Percentiles rank a stretch among this genome's conserved stretches.
Conservation (phyloP, 352 stramenopile genomes). For the Halophytophthora batemanensis region DNA sequence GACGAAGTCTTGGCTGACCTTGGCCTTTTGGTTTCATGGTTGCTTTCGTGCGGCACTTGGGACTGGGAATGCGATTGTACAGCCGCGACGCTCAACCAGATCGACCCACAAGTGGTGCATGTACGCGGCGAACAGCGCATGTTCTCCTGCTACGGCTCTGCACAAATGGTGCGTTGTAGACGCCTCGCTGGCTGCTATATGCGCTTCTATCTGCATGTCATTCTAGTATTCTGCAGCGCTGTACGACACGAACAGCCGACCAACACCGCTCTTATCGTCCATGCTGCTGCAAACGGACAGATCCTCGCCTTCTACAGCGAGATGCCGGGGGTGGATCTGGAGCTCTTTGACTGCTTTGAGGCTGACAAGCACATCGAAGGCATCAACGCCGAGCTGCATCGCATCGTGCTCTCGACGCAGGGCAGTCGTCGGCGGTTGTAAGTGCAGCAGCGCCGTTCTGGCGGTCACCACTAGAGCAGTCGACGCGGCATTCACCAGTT, state of each 20-base stretch:
- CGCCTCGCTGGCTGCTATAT: too few species aligned
- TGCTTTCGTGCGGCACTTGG: neutral
- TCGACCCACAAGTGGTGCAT: slow-evolving; percentile 80
- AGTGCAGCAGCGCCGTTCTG: neutral
- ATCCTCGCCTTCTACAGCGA: slow-evolving; percentile 87
- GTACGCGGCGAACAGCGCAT: slow-evolving; percentile 80
- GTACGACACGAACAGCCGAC: too few species aligned
- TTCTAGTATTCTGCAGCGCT: neutral
- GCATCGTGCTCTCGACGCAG: slow-evolving; percentile 57
- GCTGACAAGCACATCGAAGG: slow-evolving; percentile 73
- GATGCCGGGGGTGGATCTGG: slow-evolving; percentile 69
- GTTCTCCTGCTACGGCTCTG: slow-evolving; percentile 82
- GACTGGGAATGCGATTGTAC: neutral
- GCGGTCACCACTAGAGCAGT: too few species aligned
- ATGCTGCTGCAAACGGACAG: slow-evolving; percentile 21
- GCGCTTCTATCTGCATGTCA: too few species aligned
- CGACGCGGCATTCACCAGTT: too few species aligned
- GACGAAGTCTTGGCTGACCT: neutral
- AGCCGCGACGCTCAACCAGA: slow-evolving; percentile 80
- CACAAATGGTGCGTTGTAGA: slow-evolving; percentile 50
- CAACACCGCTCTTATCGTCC: neutral
- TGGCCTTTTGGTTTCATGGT: slow-evolving; percentile 3
- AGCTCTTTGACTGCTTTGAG: slow-evolving; percentile 78
- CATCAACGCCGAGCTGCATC: slow-evolving; percentile 70
- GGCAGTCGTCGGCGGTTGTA: slow-evolving; percentile 24